Percentiles rank a stretch among this genome's conserved stretches.
Conservation (phyloP, 2,329 filamentous ascomycete genomes). For the Microsporum canis region DNA sequence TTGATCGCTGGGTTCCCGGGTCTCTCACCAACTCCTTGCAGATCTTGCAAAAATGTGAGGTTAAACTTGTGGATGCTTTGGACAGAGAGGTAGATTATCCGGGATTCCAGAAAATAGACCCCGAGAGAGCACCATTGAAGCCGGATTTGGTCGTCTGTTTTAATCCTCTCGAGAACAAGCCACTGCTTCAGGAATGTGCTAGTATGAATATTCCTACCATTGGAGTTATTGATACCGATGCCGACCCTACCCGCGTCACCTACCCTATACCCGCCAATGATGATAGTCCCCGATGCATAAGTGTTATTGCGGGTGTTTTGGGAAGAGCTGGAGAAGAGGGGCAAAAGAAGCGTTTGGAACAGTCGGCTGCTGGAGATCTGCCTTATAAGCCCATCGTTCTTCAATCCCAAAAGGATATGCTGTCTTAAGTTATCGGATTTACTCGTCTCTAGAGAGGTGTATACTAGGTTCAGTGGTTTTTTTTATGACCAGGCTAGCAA, state of each 20-base stretch:
- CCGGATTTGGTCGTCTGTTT: constrained; percentile 87
- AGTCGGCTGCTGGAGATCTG: constrained; percentile 51
- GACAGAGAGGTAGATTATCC: constrained; percentile 56
- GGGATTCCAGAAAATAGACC: not conserved
- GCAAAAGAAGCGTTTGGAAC: constrained; percentile 52
- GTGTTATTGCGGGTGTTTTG: constrained; percentile 73
- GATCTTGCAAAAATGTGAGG: constrained; percentile 59
- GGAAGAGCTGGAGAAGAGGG: constrained; percentile 75
- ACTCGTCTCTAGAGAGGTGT: not conserved
- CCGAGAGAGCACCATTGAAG: constrained; percentile 53
- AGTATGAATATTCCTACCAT: constrained; percentile 84
- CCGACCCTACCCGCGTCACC: constrained; percentile 84
- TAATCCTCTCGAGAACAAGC: constrained; percentile 86
- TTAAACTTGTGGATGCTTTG: constrained; percentile 65
- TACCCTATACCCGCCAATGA: constrained; percentile 96
- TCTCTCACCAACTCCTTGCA: constrained; percentile 86
- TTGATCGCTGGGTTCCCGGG: constrained; percentile 85
- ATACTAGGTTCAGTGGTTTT: not conserved
- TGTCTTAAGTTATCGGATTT: not conserved
- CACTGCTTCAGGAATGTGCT: constrained; percentile 82
- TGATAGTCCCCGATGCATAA: constrained; percentile 75
- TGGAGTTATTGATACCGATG: constrained; percentile 87
- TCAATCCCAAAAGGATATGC: no score
- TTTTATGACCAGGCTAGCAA: not conserved
- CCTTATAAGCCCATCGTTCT: constrained; percentile 37